A percentile compares a stretch with the other conserved stretches of the same genome.
Evolutionary conservation across 345 rosid species (phyloP).

Genomic region (Conringia planisiliqua): DNA sequence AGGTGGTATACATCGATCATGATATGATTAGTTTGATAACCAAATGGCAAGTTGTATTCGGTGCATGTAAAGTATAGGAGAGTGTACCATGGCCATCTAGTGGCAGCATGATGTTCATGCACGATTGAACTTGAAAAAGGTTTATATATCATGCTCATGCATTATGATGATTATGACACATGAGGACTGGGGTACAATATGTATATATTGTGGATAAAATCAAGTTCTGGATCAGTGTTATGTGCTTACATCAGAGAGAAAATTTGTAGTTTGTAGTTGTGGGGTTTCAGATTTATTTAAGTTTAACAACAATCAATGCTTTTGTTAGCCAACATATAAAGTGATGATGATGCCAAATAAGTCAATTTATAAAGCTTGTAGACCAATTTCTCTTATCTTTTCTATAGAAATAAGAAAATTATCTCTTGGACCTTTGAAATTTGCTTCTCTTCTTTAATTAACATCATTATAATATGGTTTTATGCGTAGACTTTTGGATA

Average conservation of each 20-base stretch:
- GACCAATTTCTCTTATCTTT: neutral
- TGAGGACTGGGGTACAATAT: slow-evolving; percentile 3
- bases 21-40: neutral
- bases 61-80: neutral
- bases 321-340: slow-evolving; percentile 32
- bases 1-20: neutral
- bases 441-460: slow-evolving; percentile 8
- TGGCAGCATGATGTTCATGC: slow-evolving; percentile 13
- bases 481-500: neutral
- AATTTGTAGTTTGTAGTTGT: slow-evolving; percentile 32
- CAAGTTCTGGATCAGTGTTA: slow-evolving; percentile 31
- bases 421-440: neutral
- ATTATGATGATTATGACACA: slow-evolving; percentile 21
- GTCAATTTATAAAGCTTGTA: slow-evolving; percentile 46
- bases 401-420: neutral
- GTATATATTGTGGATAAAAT: slow-evolving; percentile 49
- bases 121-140: neutral
- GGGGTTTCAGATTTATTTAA: slow-evolving; percentile 56
- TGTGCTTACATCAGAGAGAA: slow-evolving; percentile 54
- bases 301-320: slow-evolving; percentile 32
- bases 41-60: neutral
- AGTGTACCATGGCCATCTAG: slow-evolving; percentile 29
- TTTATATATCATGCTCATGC: slow-evolving; percentile 8
- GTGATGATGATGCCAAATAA: slow-evolving; percentile 39
- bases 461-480: neutral